phyloP scores from a whole-genome alignment of 495 filamentous ascomycete species.

The Evernia prunastri region DNA sequence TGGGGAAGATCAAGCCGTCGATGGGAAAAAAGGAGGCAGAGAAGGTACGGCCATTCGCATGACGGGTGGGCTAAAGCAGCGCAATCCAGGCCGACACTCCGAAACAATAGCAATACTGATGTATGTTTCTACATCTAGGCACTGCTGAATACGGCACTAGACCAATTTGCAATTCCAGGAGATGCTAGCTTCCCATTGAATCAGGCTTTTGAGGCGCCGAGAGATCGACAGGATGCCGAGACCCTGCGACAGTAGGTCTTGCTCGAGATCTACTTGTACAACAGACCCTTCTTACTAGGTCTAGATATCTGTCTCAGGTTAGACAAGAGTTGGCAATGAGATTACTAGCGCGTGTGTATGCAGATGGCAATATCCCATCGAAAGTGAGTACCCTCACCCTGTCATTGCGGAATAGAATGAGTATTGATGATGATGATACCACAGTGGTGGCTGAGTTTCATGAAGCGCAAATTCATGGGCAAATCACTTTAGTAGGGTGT shows the following conservation, averaged over 20 bases:
- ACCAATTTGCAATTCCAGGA: conserved; percentile 93
- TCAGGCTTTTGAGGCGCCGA: conserved; percentile 73
- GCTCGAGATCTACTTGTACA: not conserved
- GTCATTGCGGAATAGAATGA: conserved; percentile 11
- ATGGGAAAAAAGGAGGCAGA: conserved; percentile 55
- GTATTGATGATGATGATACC: conserved; percentile 2
- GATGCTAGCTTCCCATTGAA: conserved; percentile 90
- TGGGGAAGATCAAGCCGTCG: conserved; percentile 72
- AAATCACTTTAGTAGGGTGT: conserved; percentile 44
- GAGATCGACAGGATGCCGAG: conserved; percentile 83
- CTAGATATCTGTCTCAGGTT: conserved; percentile 73
- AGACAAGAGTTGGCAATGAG: conserved; percentile 82
- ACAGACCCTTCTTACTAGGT: not conserved
- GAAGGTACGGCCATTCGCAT: conserved; percentile 39
- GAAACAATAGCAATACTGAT: not conserved
- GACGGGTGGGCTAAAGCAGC: not conserved
- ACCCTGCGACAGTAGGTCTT: conserved; percentile 60
- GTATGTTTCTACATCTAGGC: conserved; percentile 36
- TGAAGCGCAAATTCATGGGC: conserved; percentile 98
- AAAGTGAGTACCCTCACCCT: conserved; percentile 51
- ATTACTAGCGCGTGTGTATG: conserved; percentile 78
- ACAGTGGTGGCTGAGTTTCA: conserved; percentile 96
- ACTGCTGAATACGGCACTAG: conserved; percentile 65
- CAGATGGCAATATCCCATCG: conserved; percentile 73
- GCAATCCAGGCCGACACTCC: not conserved